These are phyloP conservation scores for Discostella stelligera DNA, from an alignment of 352 stramenopile genomes.

Conservation along the genomic window DNA sequence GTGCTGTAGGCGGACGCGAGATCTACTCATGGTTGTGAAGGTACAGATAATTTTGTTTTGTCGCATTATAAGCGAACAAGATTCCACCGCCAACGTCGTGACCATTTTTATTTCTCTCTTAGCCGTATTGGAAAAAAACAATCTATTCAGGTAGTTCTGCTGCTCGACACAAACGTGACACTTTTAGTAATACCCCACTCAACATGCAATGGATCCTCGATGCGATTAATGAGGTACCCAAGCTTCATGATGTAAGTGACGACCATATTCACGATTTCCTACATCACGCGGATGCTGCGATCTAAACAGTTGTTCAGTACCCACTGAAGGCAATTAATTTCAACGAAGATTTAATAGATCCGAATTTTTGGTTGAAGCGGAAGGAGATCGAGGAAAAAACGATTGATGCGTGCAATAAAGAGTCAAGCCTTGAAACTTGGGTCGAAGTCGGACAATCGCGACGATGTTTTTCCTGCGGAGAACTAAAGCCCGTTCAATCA, in stretches of 20 bases:
- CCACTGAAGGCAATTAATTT: conserved; percentile 25
- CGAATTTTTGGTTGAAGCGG: conserved; percentile 12
- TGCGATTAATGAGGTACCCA: conserved; percentile 14
- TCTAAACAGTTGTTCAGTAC: conserved; percentile 6
- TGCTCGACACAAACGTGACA: conserved; percentile 12
- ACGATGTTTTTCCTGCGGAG: conserved; percentile 21
- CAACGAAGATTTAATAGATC: conserved; percentile 19
- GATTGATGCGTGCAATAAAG: background rate
- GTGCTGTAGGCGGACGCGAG: conserved; percentile 22
- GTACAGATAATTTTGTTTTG: background rate
- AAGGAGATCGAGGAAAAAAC: conserved; percentile 7
- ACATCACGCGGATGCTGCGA: background rate
- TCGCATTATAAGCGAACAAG: background rate
- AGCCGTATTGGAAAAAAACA: conserved; percentile 27
- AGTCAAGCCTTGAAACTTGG: background rate
- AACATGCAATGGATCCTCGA: conserved; percentile 12
- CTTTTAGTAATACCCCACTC: conserved; percentile 25
- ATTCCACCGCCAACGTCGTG: background rate
- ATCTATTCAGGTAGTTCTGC: conserved; percentile 28
- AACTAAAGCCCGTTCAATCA: conserved; percentile 25
- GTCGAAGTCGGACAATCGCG: background rate
- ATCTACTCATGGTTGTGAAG: conserved; percentile 23
- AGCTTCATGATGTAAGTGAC: background rate
- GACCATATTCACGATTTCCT: background rate
- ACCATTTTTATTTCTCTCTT: background rate